phyloP scores from a whole-genome alignment of 2,329 filamentous ascomycete genomes.

The Colletotrichum sp. region DNA sequence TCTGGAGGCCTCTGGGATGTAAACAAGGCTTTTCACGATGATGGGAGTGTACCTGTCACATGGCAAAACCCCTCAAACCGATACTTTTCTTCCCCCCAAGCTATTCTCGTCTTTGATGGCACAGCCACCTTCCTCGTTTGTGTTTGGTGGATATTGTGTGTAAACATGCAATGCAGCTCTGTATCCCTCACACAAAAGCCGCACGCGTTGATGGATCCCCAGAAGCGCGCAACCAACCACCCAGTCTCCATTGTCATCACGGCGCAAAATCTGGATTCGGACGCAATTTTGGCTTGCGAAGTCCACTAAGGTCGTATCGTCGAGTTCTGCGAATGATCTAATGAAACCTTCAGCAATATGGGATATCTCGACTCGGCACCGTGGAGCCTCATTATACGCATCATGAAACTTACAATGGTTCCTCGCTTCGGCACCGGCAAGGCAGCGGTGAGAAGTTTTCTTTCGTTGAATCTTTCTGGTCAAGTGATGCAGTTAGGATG shows the following conservation, averaged over 20 bases:
- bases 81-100: background rate
- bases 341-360: background rate
- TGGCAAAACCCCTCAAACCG: background rate
- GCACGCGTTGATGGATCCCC: background rate
- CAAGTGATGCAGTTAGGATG: background rate
- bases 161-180: background rate
- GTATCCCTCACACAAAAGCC: background rate
- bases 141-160: background rate
- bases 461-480: background rate
- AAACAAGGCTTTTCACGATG: background rate
- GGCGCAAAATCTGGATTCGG: background rate
- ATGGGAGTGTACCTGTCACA: background rate
- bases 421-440: background rate
- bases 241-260: background rate
- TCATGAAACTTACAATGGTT: background rate
- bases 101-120: background rate
- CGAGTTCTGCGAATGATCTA: background rate
- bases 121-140: background rate
- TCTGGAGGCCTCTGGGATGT: background rate
- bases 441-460: background rate
- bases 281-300: background rate
- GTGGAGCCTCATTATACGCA: background rate
- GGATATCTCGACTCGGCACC: background rate
- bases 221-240: background rate
- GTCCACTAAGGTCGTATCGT: background rate